phyloP scores from a whole-genome alignment of 352 stramenopile genomes.

The Phytophthora multivora region DNA sequence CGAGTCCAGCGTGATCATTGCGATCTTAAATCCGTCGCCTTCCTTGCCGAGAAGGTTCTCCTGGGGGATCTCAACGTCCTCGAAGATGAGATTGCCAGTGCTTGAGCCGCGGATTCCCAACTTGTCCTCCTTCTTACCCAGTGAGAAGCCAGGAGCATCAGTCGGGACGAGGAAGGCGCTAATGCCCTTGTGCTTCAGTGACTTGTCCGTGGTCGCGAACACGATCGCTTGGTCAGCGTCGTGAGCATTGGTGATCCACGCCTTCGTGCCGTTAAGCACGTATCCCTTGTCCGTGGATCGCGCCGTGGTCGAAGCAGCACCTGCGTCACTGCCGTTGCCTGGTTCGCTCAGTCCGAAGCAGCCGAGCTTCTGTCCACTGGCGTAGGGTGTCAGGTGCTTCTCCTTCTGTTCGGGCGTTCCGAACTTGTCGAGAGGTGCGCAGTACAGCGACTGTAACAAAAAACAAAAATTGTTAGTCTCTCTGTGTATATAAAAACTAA shows the following conservation, averaged over 20 bases:
- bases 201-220: constrained; percentile 98
- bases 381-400: constrained; percentile 89
- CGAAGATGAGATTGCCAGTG: constrained; percentile 97
- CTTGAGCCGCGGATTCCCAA: constrained; percentile 96
- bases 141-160: constrained; percentile 91
- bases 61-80: constrained; percentile 93
- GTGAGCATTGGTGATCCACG: constrained; percentile 97
- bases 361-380: constrained; percentile 90
- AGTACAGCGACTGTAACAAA: constrained; percentile 93
- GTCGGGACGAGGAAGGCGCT: constrained; percentile 96
- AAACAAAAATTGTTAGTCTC: constrained; percentile 3
- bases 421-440: constrained; percentile 94
- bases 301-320: constrained; percentile 94
- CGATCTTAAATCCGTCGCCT: constrained; percentile 92
- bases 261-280: constrained; percentile 97
- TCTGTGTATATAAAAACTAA: neutral
- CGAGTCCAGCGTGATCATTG: constrained; percentile 92
- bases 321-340: constrained; percentile 95
- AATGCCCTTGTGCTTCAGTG: constrained; percentile 95
- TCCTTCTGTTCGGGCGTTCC: constrained; percentile 93
- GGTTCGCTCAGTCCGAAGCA: constrained; percentile 95
- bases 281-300: constrained; percentile 86
- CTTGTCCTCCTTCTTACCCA: constrained; percentile 98
- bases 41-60: constrained; percentile 84
- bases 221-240: constrained; percentile 94